Base-by-base conservation (phyloP, 257 asterid genomes). In the Ilex aquifolium region DNA sequence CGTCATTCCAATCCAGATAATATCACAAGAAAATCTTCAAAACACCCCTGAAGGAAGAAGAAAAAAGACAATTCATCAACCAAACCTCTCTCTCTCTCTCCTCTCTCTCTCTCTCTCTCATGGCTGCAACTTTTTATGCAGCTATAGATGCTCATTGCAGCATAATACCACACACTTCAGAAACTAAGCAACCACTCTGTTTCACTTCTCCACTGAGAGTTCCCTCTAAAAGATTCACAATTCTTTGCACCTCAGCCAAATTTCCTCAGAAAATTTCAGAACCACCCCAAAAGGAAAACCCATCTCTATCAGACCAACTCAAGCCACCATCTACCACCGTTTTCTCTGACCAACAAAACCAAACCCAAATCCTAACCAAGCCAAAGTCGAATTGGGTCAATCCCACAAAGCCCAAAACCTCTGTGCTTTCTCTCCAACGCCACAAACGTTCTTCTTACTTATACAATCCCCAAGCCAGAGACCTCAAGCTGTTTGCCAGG, bases 311-410 rank as follows among this genome's bases (percentile, higher is more conserved):
- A 2, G 97, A 89, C 66, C 95, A 92, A 79, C 94, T 92, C 16
- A 77, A 79, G 69, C 96, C 94, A 72, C 79, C 85, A 53, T 85
- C 95, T 74, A 69, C 78, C 74, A 79, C 88, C 65, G 77, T 71
- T 55, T 89, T 89, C 30, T 75, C 90, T 13, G 95, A 87, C 84
- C 84, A 80, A 48, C 83, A 90, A 16, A 80, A 55, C 62, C 70
- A 69, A 36, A 16, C 79, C 65, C 79, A 55, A 36, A 87, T 85
- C 60, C 56, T 83, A 14, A 77, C 96, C 68, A 90, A 85, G 63
- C 97, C 97, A 1, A 85, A 87, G 70, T 85, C 99, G 50, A 83
- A 85, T 42, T 92, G 99, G 99, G 94, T 89, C 36, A 92, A 92
- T 66, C 97, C 99, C 66, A 73, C 96, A 3, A 87, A 78, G 76